A percentile compares a stretch with the other conserved stretches of the same genome.
Evolutionary conservation across 257 asterid genomes (phyloP).

Genomic region (Sherardia arvensis): DNA sequence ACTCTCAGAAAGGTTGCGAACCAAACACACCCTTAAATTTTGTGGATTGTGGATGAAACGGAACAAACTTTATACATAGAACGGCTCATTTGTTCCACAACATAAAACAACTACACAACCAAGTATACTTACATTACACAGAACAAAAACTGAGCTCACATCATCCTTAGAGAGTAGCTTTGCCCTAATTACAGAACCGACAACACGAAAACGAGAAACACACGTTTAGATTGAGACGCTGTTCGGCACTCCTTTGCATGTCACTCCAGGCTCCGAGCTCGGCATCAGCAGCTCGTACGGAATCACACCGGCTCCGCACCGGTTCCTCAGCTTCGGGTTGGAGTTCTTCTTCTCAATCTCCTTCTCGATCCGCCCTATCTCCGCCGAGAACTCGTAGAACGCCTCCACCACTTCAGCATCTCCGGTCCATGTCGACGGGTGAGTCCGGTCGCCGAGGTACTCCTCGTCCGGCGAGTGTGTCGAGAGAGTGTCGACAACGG

Average conservation of each 20-base stretch:
- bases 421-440: slow-evolving; percentile 77
- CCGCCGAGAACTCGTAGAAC: slow-evolving; percentile 61
- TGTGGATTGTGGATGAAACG: too few relatives aligned
- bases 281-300: slow-evolving; percentile 95
- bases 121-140: too few relatives aligned
- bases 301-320: slow-evolving; percentile 93
- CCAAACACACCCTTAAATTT: too few relatives aligned
- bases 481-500: slow-evolving; percentile 83
- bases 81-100: too few relatives aligned
- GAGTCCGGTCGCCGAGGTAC: slow-evolving; percentile 74
- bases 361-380: slow-evolving; percentile 51
- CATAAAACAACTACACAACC: too few relatives aligned
- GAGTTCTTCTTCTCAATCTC: slow-evolving; percentile 62
- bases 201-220: too few relatives aligned
- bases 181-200: too few relatives aligned
- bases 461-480: slow-evolving; percentile 95
- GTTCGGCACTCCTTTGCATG: slow-evolving; percentile 92
- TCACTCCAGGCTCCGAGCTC: slow-evolving; percentile 82
- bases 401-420: slow-evolving; percentile 56
- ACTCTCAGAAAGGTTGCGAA: too few relatives aligned
- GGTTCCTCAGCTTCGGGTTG: slow-evolving; percentile 36
- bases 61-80: too few relatives aligned
- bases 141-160: too few relatives aligned
- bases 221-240: slow-evolving; percentile 64
- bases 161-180: too few relatives aligned